These are phyloP conservation scores for Circinella umbellata DNA, from an alignment of 371 early-diverging fungal genomes.

Conservation along the genomic window DNA sequence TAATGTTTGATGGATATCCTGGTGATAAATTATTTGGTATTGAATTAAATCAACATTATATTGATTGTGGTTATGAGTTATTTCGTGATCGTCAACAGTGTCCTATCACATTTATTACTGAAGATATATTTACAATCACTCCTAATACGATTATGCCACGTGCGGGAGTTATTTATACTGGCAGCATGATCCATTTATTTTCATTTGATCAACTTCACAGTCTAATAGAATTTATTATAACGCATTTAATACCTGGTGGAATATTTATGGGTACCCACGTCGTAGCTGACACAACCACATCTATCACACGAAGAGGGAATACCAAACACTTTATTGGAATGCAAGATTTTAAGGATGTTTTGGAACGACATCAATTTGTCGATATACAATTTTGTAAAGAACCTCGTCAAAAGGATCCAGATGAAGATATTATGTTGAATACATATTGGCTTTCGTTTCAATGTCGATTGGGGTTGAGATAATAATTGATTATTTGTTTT, in stretches of 20 bases:
- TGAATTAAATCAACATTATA: conserved; percentile 35
- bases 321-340: conserved; percentile 33
- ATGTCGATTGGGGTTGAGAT: neutral
- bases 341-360: conserved; percentile 24
- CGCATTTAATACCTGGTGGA: conserved; percentile 32
- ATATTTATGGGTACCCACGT: conserved; percentile 44
- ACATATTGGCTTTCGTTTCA: conserved; percentile 11
- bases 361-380: conserved; percentile 23
- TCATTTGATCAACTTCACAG: conserved; percentile 16
- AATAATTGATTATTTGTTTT: no score
- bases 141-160: conserved; percentile 1
- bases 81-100: conserved; percentile 34
- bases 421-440: neutral
- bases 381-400: conserved; percentile 30
- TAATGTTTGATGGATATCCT: conserved; percentile 49
- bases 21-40: conserved; percentile 33
- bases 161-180: conserved; percentile 33
- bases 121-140: conserved; percentile 25
- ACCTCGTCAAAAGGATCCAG: conserved; percentile 6
- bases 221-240: conserved; percentile 24
- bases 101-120: conserved; percentile 32
- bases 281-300: conserved; percentile 21
- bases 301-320: conserved; percentile 17
- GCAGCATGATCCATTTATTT: conserved; percentile 48
- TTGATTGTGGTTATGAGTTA: conserved; percentile 40